These are phyloP conservation scores for Cladosporium sp. DNA, from an alignment of 2,329 filamentous ascomycete species.

Conservation along the genomic window DNA sequence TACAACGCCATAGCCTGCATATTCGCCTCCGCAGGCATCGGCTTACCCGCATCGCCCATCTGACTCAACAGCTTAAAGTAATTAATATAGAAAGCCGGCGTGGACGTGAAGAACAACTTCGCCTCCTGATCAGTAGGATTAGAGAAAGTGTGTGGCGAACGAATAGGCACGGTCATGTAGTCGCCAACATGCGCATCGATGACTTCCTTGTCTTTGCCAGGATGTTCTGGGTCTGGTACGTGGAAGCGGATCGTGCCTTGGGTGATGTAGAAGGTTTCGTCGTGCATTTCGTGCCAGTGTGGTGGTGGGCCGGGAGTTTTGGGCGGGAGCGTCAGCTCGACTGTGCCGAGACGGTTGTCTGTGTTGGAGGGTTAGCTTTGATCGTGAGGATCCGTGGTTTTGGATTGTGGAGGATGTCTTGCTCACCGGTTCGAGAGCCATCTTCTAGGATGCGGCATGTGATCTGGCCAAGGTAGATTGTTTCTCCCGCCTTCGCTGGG, in stretches of 20 bases:
- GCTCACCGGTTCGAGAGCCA: conserved; percentile 43
- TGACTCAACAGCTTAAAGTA: conserved; percentile 52
- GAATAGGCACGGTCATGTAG: conserved; percentile 51
- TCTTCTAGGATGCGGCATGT: conserved; percentile 50
- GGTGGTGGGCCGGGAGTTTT: conserved; percentile 44
- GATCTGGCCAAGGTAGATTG: conserved; percentile 45
- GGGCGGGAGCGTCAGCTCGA: conserved; percentile 47
- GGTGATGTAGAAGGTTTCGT: conserved; percentile 54
- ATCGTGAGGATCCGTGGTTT: neutral
- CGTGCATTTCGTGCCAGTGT: conserved; percentile 56
- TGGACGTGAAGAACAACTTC: conserved; percentile 54
- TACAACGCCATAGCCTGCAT: conserved; percentile 46
- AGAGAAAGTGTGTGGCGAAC: conserved; percentile 52
- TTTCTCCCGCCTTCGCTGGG: conserved; percentile 44
- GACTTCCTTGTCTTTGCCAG: conserved; percentile 32
- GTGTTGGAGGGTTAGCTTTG: neutral
- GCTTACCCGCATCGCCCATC: conserved; percentile 41
- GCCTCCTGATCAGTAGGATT: conserved; percentile 52
- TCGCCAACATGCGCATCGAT: conserved; percentile 50
- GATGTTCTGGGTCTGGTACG: conserved; percentile 31
- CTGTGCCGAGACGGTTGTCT: conserved; percentile 47
- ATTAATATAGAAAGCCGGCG: conserved; percentile 53
- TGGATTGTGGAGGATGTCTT: neutral
- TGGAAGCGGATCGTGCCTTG: conserved; percentile 50
- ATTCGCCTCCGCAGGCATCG: conserved; percentile 46